Conservation (phyloP, 306 rosid genomes). For the Sophora flavescens region DNA sequence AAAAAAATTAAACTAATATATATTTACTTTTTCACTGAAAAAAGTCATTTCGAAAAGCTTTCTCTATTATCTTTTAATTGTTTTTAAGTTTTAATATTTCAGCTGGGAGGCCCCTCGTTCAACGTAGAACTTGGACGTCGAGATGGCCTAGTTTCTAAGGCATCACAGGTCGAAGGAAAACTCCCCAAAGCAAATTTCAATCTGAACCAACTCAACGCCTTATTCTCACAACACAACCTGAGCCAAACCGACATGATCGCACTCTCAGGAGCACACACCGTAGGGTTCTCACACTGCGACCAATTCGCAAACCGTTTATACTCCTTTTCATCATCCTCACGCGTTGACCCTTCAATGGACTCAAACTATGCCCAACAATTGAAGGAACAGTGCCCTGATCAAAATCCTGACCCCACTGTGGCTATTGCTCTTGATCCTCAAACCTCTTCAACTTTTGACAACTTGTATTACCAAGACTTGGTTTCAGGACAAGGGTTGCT, state of each 20-base stretch:
- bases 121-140: constrained; percentile 79
- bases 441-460: constrained; percentile 63
- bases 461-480: constrained; percentile 62
- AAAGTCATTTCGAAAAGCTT: too few species aligned
- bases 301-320: constrained; percentile 64
- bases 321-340: constrained; percentile 50
- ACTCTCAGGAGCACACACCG: constrained; percentile 84
- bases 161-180: constrained; percentile 64
- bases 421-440: constrained; percentile 61
- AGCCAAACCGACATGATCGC: constrained; percentile 77
- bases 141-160: constrained; percentile 70
- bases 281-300: constrained; percentile 77
- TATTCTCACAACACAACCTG: constrained; percentile 60
- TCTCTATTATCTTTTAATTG: too few species aligned
- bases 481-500: constrained; percentile 63
- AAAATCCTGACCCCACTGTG: constrained; percentile 45
- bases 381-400: constrained; percentile 56
- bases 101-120: constrained; percentile 83
- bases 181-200: constrained; percentile 65
- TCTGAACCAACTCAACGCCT: constrained; percentile 58
- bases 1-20: too few species aligned
- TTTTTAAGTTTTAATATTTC: background rate
- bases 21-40: too few species aligned
- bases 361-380: constrained; percentile 56
- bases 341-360: constrained; percentile 69